phyloP scores from a whole-genome alignment of 352 stramenopile genomes.

The Globisporangium megalacanthum region DNA sequence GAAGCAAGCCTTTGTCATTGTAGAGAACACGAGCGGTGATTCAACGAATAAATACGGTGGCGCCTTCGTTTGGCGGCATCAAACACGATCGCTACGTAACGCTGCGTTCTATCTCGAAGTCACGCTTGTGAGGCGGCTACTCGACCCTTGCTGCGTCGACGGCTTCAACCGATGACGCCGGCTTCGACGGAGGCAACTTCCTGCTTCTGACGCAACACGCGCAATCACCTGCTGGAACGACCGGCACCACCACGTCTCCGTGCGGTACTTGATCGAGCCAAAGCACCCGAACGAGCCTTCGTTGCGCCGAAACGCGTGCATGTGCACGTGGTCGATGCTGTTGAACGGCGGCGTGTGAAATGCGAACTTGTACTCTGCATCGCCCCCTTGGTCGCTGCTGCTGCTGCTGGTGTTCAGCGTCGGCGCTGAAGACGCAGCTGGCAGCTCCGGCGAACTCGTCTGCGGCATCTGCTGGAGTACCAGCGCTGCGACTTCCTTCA shows the following conservation, averaged over 20 bases:
- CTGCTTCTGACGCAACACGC: conserved; percentile 18
- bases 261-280: conserved; percentile 80
- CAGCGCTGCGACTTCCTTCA: conserved; percentile 56
- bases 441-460: conserved; percentile 1
- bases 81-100: too few species aligned
- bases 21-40: too few species aligned
- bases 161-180: neutral
- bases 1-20: too few species aligned
- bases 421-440: neutral
- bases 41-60: neutral
- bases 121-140: neutral
- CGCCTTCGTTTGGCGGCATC: neutral
- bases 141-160: neutral
- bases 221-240: conserved; percentile 72
- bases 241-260: conserved; percentile 83
- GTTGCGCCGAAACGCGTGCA: conserved; percentile 75
- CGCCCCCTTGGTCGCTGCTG: conserved; percentile 3
- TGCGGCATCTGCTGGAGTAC: conserved; percentile 28
- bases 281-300: conserved; percentile 55
- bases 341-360: conserved; percentile 87
- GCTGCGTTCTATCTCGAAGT: neutral
- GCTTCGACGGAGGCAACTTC: neutral
- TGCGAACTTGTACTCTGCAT: conserved; percentile 63
- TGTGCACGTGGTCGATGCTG: conserved; percentile 88
- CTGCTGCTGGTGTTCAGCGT: neutral